Conservation (phyloP, 129 eudicot species). For the Chrysanthemum seticuspe region DNA sequence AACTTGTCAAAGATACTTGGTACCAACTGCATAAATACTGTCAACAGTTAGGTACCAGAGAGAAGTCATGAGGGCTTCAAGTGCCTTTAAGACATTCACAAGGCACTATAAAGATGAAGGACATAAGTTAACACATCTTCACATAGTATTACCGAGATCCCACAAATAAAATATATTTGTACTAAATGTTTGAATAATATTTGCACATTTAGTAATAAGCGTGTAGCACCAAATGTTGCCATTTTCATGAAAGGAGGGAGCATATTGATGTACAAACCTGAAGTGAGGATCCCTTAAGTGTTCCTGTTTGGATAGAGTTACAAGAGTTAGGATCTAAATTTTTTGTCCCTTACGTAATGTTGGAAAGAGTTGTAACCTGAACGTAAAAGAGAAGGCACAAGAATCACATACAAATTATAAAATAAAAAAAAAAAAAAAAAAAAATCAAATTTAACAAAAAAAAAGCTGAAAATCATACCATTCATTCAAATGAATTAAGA, state of each 20-base stretch:
- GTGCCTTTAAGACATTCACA: slow-evolving; percentile 74
- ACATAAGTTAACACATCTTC: slow-evolving; percentile 10
- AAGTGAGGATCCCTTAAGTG: slow-evolving; percentile 78
- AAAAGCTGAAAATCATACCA: slow-evolving; percentile 43
- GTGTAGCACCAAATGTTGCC: not conserved
- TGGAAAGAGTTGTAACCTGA: slow-evolving; percentile 76
- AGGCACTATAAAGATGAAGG: slow-evolving; percentile 52
- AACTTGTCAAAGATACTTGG: slow-evolving; percentile 52
- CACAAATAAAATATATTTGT: not conserved
- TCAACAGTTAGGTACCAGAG: slow-evolving; percentile 56
- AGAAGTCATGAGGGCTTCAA: slow-evolving; percentile 81
- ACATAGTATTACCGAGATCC: slow-evolving; percentile 8
- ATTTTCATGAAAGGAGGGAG: not conserved
- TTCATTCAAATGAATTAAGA: slow-evolving; percentile 78
- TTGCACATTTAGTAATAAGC: no score
- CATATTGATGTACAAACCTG: slow-evolving; percentile 45
- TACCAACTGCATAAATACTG: slow-evolving; percentile 37
- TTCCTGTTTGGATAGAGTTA: slow-evolving; percentile 61
- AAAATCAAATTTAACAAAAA: not conserved
- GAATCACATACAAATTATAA: not conserved
- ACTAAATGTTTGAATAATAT: slow-evolving; percentile 1
- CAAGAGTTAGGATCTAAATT: slow-evolving; percentile 68
- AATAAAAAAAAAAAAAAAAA: not conserved
- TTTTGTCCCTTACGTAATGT: slow-evolving; percentile 84
- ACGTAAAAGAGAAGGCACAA: slow-evolving; percentile 16